A percentile compares a stretch with the other conserved stretches of the same genome.
These are phyloP conservation scores for Camillea tinctor DNA, from an alignment of 2,329 filamentous ascomycete species.

Conservation along the genomic window DNA sequence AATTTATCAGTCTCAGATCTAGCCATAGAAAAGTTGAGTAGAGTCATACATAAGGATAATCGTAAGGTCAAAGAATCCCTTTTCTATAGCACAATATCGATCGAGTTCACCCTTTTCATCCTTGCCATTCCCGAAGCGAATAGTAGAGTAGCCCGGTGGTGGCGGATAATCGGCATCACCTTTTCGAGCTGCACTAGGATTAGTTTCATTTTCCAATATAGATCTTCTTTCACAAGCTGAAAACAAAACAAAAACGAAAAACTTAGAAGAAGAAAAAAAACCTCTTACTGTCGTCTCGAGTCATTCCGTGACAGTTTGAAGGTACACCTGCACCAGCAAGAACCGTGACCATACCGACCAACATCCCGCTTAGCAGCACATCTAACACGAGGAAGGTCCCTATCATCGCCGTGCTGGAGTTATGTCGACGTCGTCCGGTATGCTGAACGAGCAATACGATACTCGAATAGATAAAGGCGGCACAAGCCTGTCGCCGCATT, in stretches of 20 bases:
- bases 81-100: conserved; percentile 28
- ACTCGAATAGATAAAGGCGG: conserved; percentile 32
- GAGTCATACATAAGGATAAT: conserved; percentile 30
- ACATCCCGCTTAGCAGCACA: conserved; percentile 29
- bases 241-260: no score
- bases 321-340: conserved; percentile 36
- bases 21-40: neutral
- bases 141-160: conserved; percentile 26
- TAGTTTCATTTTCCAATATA: neutral
- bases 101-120: conserved; percentile 18
- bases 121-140: conserved; percentile 31
- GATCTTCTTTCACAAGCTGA: neutral
- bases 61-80: conserved; percentile 33
- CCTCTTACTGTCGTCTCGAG: conserved; percentile 22
- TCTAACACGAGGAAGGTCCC: conserved; percentile 32
- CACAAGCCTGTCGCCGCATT: conserved; percentile 25
- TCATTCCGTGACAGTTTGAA: conserved; percentile 34
- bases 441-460: conserved; percentile 34
- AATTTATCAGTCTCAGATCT: conserved; percentile 5
- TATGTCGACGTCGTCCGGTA: conserved; percentile 25
- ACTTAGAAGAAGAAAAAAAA: no score
- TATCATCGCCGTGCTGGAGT: conserved; percentile 24
- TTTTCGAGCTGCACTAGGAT: conserved; percentile 3
- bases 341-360: conserved; percentile 34
- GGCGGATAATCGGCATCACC: conserved; percentile 15